Evolutionary conservation across 768 basidiomycete genomes (phyloP), one percentile per base, ranked within the genome.

Genomic region (Hirschioporus abietinus): DNA sequence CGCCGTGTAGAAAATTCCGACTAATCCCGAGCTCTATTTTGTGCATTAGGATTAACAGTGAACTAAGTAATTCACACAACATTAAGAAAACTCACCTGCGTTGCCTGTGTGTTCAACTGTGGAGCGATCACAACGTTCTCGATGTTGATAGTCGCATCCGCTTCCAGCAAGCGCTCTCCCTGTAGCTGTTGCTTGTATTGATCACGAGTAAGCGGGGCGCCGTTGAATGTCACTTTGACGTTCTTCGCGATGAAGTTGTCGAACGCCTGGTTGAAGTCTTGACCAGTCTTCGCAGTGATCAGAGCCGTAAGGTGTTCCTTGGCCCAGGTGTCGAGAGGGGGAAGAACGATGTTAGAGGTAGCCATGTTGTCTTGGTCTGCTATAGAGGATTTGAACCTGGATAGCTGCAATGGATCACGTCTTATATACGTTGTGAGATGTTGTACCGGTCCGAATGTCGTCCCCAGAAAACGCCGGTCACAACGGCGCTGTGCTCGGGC

Each of bases 251-350:
- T 71, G 67, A 82, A 80, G 1, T 66, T 71, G 36, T 84, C 78
- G 72, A 84, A 82, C 0, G 79, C 76, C 23, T 67, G 35, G 61
- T 77, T 66, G 66, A 83, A 81, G 20, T 72, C 76, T 0, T 67
- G 66, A 25, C 71, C 58, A 4, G 74, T 79, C 35, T 78, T 80
- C 6, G 82, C 79, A 66, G 76, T 68, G 68, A 81, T 74, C 60
- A 85, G 65, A 26, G 78, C 69, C 3, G 73, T 72, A 65, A 85
- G 63, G 69, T 71, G 80, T 63, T 74, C 71, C 68, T 82, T 68
- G 17, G 80, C 77, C 80, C 81, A 84, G 58, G 72, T 71, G 26
- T 76, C 75, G 68, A 84, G 83, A 1, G 76, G 68, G 7, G 80
- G 82, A 63, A 80, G 76, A 64, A 78, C 75, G 67, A 78, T 72